Evolutionary conservation across 1,284 basidiomycete genomes (phyloP).

Genomic region (Puccinia brachypodii): DNA sequence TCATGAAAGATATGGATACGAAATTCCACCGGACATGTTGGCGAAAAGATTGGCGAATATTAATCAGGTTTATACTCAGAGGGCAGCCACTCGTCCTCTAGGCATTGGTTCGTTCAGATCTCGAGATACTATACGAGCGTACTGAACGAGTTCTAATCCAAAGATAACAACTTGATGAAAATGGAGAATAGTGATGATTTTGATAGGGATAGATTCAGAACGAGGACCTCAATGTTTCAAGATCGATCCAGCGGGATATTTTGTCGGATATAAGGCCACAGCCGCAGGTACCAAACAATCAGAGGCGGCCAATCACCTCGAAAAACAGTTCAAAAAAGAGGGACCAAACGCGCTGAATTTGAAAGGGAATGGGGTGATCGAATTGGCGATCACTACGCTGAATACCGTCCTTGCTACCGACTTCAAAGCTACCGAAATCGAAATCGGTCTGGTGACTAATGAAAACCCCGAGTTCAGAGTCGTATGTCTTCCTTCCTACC

Average conservation of each 20-base stretch:
- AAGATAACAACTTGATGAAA: conserved; percentile 15
- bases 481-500: conserved; percentile 49
- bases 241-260: conserved; percentile 97
- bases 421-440: conserved; percentile 70
- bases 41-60: conserved; percentile 94
- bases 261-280: conserved; percentile 96
- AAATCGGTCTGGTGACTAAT: conserved; percentile 60
- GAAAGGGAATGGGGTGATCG: conserved; percentile 53
- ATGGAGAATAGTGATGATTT: conserved; percentile 74
- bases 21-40: conserved; percentile 92
- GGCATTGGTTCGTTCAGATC: conserved; percentile 75
- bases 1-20: conserved; percentile 77
- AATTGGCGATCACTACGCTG: conserved; percentile 94
- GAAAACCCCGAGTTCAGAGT: conserved; percentile 52
- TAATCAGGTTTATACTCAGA: conserved; percentile 98
- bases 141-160: too few species aligned
- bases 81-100: conserved; percentile 93
- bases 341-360: conserved; percentile 49
- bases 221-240: conserved; percentile 88
- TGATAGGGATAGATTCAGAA: conserved; percentile 90
- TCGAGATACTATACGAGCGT: not conserved
- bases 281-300: conserved; percentile 96
- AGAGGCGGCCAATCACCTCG: conserved; percentile 91
- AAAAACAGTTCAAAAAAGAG: conserved; percentile 98
- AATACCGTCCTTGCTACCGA: conserved; percentile 91